phyloP scores from a whole-genome alignment of 345 rosid genomes.

The Cardamine occulta region DNA sequence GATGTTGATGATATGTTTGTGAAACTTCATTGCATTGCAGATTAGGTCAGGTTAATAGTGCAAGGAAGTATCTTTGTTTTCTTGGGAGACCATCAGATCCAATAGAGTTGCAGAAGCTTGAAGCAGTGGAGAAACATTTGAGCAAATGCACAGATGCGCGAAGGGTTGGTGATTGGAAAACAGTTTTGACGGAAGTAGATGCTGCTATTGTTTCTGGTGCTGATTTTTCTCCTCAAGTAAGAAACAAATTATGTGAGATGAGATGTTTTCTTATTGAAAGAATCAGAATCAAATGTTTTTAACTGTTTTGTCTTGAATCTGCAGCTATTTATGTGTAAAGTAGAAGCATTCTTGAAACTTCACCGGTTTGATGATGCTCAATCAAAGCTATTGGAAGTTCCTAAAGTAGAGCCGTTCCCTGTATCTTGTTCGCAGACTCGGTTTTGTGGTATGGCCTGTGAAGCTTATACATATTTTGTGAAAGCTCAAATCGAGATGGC shows the following conservation, averaged over 20 bases:
- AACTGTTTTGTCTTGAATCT: conserved; percentile 55
- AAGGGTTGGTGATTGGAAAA: conserved; percentile 70
- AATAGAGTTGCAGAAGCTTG: conserved; percentile 70
- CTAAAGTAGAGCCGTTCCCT: conserved; percentile 61
- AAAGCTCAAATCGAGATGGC: conserved; percentile 89
- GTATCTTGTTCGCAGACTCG: conserved; percentile 57
- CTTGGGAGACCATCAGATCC: conserved; percentile 65
- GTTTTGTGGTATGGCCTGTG: conserved; percentile 81
- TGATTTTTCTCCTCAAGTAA: conserved; percentile 80
- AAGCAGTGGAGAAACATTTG: conserved; percentile 73
- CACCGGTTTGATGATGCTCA: conserved; percentile 83
- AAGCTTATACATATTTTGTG: conserved; percentile 74
- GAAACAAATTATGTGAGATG: conserved; percentile 3
- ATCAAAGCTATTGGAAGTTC: conserved; percentile 55
- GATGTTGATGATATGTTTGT: too few species aligned
- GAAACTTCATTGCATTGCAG: conserved; percentile 51
- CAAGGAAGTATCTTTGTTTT: conserved; percentile 61
- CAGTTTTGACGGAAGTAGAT: conserved; percentile 72
- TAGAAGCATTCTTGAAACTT: conserved; percentile 86
- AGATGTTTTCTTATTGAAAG: not conserved
- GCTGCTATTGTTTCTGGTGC: conserved; percentile 87
- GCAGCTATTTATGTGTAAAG: conserved; percentile 95
- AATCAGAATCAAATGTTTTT: conserved; percentile 7
- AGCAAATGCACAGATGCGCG: conserved; percentile 76
- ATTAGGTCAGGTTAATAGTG: conserved; percentile 84